A percentile compares a stretch with the other conserved stretches of the same genome.
These are phyloP conservation scores for Vicia villosa DNA, from an alignment of 306 rosid genomes.

Conservation along the genomic window DNA sequence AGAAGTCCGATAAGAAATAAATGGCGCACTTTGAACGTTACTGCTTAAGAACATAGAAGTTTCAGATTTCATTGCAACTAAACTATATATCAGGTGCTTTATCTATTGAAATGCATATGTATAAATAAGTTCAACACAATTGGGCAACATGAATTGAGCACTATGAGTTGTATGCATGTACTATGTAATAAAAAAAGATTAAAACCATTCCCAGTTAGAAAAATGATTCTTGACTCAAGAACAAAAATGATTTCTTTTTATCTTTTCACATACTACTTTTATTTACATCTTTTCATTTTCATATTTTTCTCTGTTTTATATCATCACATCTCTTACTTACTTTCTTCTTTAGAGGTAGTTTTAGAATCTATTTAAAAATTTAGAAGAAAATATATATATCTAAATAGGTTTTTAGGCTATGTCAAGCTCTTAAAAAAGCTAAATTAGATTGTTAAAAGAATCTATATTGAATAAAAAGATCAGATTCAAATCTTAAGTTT, in stretches of 20 bases:
- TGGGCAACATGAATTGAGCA: not conserved
- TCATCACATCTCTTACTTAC: not conserved
- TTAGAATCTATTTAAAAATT: not conserved
- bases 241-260: no score
- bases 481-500: not conserved
- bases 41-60: not conserved
- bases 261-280: not conserved
- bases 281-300: not conserved
- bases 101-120: not conserved
- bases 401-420: not conserved
- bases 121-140: not conserved
- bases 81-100: not conserved
- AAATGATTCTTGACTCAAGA: no score
- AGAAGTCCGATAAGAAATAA: no score
- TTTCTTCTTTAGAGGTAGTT: not conserved
- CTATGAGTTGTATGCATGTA: not conserved
- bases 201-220: no score
- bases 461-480: not conserved
- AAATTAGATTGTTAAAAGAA: not conserved
- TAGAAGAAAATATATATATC: not conserved
- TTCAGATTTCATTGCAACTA: not conserved
- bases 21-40: not conserved
- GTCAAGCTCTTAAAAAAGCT: not conserved
- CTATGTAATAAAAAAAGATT: not conserved
- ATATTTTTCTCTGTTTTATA: not conserved